Evolutionary conservation across 2,329 filamentous ascomycete species (phyloP).

Genomic region (Pleurostoma richardsiae): DNA sequence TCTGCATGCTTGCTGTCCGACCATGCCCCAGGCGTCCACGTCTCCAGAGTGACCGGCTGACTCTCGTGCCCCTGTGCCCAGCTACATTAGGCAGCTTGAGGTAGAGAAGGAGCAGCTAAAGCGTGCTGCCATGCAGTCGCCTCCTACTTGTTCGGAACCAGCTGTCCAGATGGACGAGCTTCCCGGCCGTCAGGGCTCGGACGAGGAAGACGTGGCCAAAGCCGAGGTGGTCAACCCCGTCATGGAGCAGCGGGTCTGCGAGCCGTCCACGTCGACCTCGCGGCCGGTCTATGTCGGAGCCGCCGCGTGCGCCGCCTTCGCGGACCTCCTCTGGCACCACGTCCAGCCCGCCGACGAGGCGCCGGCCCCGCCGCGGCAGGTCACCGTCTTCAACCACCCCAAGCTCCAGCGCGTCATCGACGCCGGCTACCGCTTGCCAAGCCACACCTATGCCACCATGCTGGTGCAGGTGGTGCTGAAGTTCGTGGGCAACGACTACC

Average conservation of each 20-base stretch:
- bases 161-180: conserved; percentile 5
- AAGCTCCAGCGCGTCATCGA: conserved; percentile 6
- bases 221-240: conserved; percentile 10
- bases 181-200: conserved; percentile 12
- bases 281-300: conserved; percentile 11
- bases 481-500: conserved; percentile 27
- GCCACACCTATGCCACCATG: conserved; percentile 24
- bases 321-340: conserved; percentile 6
- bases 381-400: conserved; percentile 11
- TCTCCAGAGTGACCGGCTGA: no score
- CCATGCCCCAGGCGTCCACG: no score
- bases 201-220: conserved; percentile 11
- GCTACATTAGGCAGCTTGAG: background rate
- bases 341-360: conserved; percentile 1
- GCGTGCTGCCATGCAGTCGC: background rate
- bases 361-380: background rate
- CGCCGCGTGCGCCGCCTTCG: conserved; percentile 12
- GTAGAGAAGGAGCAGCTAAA: background rate
- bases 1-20: no score
- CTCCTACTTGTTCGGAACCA: background rate
- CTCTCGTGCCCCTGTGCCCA: background rate
- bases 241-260: conserved; percentile 9
- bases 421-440: conserved; percentile 20
- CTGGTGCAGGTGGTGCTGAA: conserved; percentile 28
- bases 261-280: background rate